Evolutionary conservation across 768 basidiomycete species (phyloP).

Genomic region (Wakefieldia striispora): DNA sequence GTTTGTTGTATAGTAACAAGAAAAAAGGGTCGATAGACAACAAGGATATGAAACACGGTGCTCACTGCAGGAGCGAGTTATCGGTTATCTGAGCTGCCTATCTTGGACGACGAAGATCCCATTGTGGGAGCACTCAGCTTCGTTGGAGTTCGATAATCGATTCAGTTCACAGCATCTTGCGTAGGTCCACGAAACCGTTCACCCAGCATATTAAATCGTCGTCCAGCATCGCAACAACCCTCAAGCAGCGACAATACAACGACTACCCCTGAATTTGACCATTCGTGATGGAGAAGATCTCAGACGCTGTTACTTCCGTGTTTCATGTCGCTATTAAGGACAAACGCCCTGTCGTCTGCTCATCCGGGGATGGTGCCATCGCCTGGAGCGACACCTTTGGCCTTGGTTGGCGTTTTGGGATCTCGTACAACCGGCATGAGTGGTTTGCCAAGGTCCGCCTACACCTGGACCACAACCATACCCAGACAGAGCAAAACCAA

Average conservation of each 20-base stretch:
- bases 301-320: slow-evolving; percentile 22
- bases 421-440: slow-evolving; percentile 14
- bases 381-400: slow-evolving; percentile 29
- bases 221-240: too few relatives aligned
- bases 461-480: slow-evolving; percentile 28
- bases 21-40: not conserved
- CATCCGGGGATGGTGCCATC: not conserved
- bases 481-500: slow-evolving; percentile 18
- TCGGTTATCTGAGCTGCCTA: not conserved
- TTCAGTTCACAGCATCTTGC: too few relatives aligned
- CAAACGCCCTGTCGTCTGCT: slow-evolving; percentile 15
- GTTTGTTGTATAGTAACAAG: not conserved
- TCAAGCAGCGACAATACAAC: too few relatives aligned
- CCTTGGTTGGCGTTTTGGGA: slow-evolving; percentile 28
- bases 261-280: too few relatives aligned
- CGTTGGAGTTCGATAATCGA: too few relatives aligned
- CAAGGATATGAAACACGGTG: too few relatives aligned
- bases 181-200: too few relatives aligned
- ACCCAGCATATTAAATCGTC: too few relatives aligned
- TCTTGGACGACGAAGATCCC: not conserved
- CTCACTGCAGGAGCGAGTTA: too few relatives aligned
- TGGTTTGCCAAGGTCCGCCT: slow-evolving; percentile 27
- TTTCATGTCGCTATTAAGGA: slow-evolving; percentile 26
- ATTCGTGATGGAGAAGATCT: slow-evolving; percentile 22
- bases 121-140: too few relatives aligned